phyloP scores from a whole-genome alignment of 371 early-diverging fungal species.

The Syncephalastrum racemosum region DNA sequence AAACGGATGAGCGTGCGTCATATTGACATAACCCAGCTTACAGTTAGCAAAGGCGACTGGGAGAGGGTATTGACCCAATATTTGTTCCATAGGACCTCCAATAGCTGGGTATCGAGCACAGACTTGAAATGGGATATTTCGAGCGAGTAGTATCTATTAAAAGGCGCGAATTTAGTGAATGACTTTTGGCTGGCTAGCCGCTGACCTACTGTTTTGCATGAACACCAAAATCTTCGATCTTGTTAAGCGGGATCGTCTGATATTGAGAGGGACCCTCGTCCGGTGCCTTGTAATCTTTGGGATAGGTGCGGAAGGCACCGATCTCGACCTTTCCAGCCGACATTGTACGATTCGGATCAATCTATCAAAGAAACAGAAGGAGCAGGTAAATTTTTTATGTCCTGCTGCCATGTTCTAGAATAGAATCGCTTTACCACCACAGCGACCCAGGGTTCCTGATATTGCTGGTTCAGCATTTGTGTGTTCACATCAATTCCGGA shows the following conservation, averaged over 20 bases:
- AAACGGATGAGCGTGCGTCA: background rate
- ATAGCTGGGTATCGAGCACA: constrained; percentile 75
- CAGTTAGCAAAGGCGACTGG: constrained; percentile 87
- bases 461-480: constrained; percentile 93
- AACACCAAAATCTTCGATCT: constrained; percentile 98
- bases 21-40: constrained; percentile 30
- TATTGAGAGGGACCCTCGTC: constrained; percentile 75
- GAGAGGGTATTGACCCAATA: constrained; percentile 96
- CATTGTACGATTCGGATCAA: constrained; percentile 96
- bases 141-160: constrained; percentile 80
- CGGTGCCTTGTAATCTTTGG: constrained; percentile 79
- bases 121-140: constrained; percentile 95
- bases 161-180: constrained; percentile 1
- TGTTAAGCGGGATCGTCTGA: constrained; percentile 87
- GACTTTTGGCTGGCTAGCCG: background rate
- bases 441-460: constrained; percentile 95
- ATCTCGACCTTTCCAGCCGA: constrained; percentile 96
- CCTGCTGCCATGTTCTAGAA: too few relatives aligned
- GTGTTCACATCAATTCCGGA: constrained; percentile 98
- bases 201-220: constrained; percentile 78
- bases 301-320: constrained; percentile 97
- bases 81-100: constrained; percentile 94
- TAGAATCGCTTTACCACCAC: constrained; percentile 71
- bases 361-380: constrained; percentile 41
- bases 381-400: background rate